Percentiles rank a stretch among this genome's conserved stretches.
Conservation (phyloP, 2,329 filamentous ascomycete genomes). For the Xylariaceae sp. region DNA sequence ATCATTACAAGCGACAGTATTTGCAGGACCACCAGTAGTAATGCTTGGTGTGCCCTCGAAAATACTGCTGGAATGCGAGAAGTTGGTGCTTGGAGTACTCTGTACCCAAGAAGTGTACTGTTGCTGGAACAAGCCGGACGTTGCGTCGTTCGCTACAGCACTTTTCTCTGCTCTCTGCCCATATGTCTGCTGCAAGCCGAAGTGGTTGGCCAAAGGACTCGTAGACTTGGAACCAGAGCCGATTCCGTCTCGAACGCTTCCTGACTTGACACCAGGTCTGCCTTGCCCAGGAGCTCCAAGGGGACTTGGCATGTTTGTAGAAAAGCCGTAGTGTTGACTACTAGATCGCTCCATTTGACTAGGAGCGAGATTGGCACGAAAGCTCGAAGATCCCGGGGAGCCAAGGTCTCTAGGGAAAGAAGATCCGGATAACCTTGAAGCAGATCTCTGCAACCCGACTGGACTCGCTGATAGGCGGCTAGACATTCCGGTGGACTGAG, state of each 20-base stretch:
- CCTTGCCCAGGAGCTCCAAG: constrained; percentile 13
- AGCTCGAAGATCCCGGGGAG: not conserved
- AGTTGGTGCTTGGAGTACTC: constrained; percentile 21
- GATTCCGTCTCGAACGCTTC: constrained; percentile 1
- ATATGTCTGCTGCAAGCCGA: constrained; percentile 8
- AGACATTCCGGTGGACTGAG: constrained; percentile 6
- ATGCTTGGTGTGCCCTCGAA: constrained; percentile 41
- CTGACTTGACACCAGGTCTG: constrained; percentile 2
- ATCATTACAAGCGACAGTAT: constrained; percentile 10
- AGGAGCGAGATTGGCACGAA: not conserved
- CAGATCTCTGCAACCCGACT: constrained; percentile 8
- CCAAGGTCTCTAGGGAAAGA: constrained; percentile 3
- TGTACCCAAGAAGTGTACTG: constrained; percentile 16
- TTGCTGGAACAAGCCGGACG: constrained; percentile 8
- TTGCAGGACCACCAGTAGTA: constrained; percentile 10
- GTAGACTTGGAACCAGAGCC: not conserved
- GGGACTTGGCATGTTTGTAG: constrained; percentile 9
- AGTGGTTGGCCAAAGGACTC: constrained; percentile 8
- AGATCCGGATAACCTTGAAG: constrained; percentile 4
- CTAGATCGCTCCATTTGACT: constrained; percentile 15
- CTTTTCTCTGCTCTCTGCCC: constrained; percentile 2
- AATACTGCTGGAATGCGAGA: constrained; percentile 48
- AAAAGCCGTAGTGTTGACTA: constrained; percentile 8
- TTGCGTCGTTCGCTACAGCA: not conserved
- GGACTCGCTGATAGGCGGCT: constrained; percentile 7